Base-by-base conservation (phyloP, 1,284 basidiomycete species). In the Sphagnurus paluster region DNA sequence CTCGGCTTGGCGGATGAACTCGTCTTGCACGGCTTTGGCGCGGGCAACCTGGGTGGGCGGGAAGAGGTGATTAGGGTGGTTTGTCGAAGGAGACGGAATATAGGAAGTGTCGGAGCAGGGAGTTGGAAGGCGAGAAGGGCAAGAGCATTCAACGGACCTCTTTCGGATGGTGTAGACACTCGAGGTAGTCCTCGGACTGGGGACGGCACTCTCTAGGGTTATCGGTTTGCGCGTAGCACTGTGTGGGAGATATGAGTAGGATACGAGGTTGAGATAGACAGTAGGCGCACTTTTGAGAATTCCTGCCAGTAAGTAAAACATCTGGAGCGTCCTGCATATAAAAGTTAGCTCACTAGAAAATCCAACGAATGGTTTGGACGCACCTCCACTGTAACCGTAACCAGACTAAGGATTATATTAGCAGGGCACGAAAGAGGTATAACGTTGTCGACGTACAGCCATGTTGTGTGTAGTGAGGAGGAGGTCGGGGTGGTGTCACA, bases 291-390 rank as follows among this genome's bases (percentile, higher is more conserved):
- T 65, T 89, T 91, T 54, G 84, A 79, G 70, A 93, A 91, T 63
- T 91, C 90, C 62, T 95, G 92, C 93, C 94, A 98, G 70, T 89
- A 92, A 5, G 82, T 76, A 68, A 95, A 95, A 73, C 94, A 98
- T 60, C 92, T 82, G 56, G 91, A 87, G 60, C 86, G 84, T 60
- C 91, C 91, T 93, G 60, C 5, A 38, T 44, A 46, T 19, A 21
- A 7, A 17, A 4, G 36, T 30, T 2, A 28, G 25, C n/a, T 11
- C 9, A 26, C 9, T 3, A 21, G 14, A 24, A 4, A 32, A 21
- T 13, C 33, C 29, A 25, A 33, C 14, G 25, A 40, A 24, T 35
- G 38, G 23, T 19, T 25, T 30, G 13, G 13, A 38, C 49, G 28
- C 8, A 70, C 71, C 70, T 64, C 71, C 71, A 38, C 53, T 60